Base-by-base conservation (phyloP, 345 rosid genomes). In the Brassica juncea region DNA sequence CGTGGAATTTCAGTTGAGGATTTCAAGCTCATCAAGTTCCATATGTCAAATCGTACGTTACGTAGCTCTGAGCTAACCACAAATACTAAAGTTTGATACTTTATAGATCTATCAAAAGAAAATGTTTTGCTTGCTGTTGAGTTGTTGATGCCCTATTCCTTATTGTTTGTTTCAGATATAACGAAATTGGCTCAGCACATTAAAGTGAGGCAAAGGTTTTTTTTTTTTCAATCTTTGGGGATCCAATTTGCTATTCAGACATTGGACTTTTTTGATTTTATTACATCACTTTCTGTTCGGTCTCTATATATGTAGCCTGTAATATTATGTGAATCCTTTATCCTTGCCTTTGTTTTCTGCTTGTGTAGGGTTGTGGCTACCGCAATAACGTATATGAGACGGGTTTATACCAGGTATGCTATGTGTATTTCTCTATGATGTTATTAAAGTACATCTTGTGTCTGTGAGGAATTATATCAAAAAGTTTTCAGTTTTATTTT, bases 161-260 rank as follows among this genome's bases (percentile, higher is more conserved):
- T 34, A 4, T 19, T 71, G 62, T 54, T 42, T 78, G 60, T 71
- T 76, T 39, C 87, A 94, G 98, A 90, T 88, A 88, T 92, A 81
- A 69, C 78, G 80, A 91, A 81, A 80, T 78, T 94, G 92, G 97
- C 97, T 70, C 93, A 89, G 37, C 66, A 71, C 60, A 93, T 88
- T 65, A 94, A 92, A 92, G 95, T 94, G 68, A 87, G 98, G 82
- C 98, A 92, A 86, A 94, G 97, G 97, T 92, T n/a, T n/a, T n/a
- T n/a, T n/a, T n/a, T n/a, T n/a, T n/a, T n/a, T n/a, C n/a, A n/a
- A n/a, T n/a, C n/a, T n/a, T n/a, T n/a, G n/a, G 4, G 34, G 37
- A 52, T 70, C 57, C 71, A 55, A 6, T 21, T 47, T 70, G 63
- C 54, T 68, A 21, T 11, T 66, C 47, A 60, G 69, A 62, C 37